Percentiles rank a stretch among this genome's conserved stretches.
Conservation (phyloP, 2,329 filamentous ascomycete genomes). For the Botrytis paeoniae region DNA sequence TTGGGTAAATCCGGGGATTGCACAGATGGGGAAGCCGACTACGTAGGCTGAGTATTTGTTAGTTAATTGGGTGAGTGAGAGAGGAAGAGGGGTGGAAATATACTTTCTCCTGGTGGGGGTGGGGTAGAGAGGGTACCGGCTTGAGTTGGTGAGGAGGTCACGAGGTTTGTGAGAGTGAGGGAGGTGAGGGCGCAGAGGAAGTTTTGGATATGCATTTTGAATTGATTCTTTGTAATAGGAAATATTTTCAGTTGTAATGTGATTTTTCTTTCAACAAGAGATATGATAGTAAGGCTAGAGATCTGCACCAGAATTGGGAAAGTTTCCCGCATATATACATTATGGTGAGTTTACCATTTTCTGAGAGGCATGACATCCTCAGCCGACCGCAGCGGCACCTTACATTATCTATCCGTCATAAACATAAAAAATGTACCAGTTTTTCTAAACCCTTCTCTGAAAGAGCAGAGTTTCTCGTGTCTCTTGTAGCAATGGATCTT, state of each 20-base stretch:
- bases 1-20: background rate
- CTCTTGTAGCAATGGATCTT: background rate
- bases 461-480: background rate
- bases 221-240: background rate
- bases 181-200: background rate
- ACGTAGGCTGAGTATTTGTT: background rate
- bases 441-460: background rate
- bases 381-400: background rate
- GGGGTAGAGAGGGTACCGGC: background rate
- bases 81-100: no score
- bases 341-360: background rate
- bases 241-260: no score
- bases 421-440: background rate
- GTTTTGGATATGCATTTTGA: background rate
- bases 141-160: background rate
- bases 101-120: constrained; percentile 15
- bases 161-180: background rate
- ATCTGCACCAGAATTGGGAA: background rate
- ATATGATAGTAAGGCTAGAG: no score
- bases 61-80: background rate
- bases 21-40: constrained; percentile 3
- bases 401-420: background rate
- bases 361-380: no score
- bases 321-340: background rate
- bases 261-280: background rate